These are phyloP conservation scores for Dactylonectria estremocensis DNA, from an alignment of 2,329 filamentous ascomycete species.

Conservation along the genomic window DNA sequence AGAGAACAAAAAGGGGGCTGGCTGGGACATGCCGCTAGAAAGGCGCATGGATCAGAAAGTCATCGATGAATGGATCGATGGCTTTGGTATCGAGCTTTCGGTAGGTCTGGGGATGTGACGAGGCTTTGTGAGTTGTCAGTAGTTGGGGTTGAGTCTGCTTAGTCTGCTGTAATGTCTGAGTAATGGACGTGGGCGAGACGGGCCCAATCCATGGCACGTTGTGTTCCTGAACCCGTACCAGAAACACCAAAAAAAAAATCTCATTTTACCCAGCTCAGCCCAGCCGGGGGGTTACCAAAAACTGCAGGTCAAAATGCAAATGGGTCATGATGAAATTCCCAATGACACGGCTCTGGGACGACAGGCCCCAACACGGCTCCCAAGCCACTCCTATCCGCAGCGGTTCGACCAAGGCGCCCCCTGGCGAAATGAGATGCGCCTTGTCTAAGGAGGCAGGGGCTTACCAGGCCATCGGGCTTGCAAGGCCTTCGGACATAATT, in stretches of 20 bases:
- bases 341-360: slow-evolving; percentile 9
- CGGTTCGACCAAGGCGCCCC: neutral
- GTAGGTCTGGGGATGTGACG: neutral
- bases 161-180: neutral
- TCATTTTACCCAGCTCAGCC: neutral
- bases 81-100: neutral
- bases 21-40: neutral
- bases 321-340: neutral
- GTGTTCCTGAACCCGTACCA: too few relatives aligned
- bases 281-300: too few relatives aligned
- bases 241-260: too few relatives aligned
- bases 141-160: neutral
- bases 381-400: neutral
- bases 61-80: neutral
- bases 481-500: neutral
- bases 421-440: neutral
- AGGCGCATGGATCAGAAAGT: neutral
- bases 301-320: slow-evolving; percentile 7
- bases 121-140: neutral
- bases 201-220: too few relatives aligned
- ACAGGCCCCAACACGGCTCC: neutral
- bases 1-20: neutral
- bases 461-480: neutral
- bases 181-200: neutral
- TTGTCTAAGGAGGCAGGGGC: neutral